Conservation (phyloP, 1,284 basidiomycete species). For the Mycena citricolor region DNA sequence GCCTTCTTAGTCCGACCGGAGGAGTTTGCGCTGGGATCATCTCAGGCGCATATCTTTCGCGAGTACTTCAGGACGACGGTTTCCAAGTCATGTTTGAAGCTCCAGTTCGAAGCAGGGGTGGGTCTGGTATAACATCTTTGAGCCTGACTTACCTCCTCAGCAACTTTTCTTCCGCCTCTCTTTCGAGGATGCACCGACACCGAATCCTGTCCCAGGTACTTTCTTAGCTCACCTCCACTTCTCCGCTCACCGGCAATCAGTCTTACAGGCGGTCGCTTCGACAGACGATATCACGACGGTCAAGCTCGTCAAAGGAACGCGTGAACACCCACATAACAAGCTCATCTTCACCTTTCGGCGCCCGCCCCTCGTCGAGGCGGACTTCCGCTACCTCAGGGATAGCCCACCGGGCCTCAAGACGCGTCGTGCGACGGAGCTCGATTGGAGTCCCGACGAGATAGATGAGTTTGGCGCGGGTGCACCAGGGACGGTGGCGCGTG, state of each 20-base stretch:
- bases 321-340: not conserved
- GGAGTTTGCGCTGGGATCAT: conserved; percentile 18
- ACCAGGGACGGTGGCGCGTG: conserved; percentile 10
- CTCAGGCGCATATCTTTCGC: conserved; percentile 12
- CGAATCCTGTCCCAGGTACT: conserved; percentile 6
- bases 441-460: conserved; percentile 15
- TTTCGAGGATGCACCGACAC: conserved; percentile 2
- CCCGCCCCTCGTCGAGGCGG: conserved; percentile 16
- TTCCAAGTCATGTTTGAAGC: conserved; percentile 8
- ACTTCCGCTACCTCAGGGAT: conserved; percentile 7
- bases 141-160: not conserved
- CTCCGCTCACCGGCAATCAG: conserved; percentile 1
- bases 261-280: conserved; percentile 6
- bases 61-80: conserved; percentile 10
- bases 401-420: not conserved
- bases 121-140: not conserved
- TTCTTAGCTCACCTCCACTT: not conserved
- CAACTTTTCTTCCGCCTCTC: conserved; percentile 16
- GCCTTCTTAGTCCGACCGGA: conserved; percentile 13
- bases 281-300: conserved; percentile 18
- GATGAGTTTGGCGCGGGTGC: conserved; percentile 7
- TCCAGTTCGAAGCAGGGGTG: conserved; percentile 4
- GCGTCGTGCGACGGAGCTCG: conserved; percentile 19
- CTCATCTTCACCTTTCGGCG: conserved; percentile 18
- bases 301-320: conserved; percentile 9